Evolutionary conservation across 768 basidiomycete genomes (phyloP), one percentile per base, ranked within the genome.

Genomic region (Rhizopogon vinicolor): DNA sequence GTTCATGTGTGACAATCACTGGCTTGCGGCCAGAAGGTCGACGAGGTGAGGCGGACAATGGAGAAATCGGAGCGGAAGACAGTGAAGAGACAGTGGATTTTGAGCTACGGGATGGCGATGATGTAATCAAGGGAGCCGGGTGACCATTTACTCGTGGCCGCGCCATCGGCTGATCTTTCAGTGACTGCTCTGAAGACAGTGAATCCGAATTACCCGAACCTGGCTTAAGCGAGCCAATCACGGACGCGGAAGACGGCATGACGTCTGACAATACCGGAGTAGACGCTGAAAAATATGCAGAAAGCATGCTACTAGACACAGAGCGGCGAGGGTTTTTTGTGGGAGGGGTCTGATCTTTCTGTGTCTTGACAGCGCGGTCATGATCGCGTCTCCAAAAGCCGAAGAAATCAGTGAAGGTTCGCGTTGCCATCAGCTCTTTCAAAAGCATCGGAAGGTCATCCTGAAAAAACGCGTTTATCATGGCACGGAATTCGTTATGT

Each of bases 361-460:
- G 66, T 54, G n/a, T 42, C 63, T 79, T 83, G 57, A 75, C 74
- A 28, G 75, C 75, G 18, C 82, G 71, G 52, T 91, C 89, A 56
- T 80, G 68, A 66, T 93, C 91, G 40, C 84, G 72, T 57, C 85
- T 75, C 91, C 91, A 92, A 59, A 80, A 78, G 13, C 82, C 86
- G 63, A 93, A 93, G 69, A 92, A 93, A 65, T 91, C 86, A 3
- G 82, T 82, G 49, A 89, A 79, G 29, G 76, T 66, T 35, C 73
- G 75, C 28, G 78, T 79, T 16, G 73, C 72, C 40, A 87, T 77
- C 52, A 93, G 76, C 54, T 91, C 91, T 53, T 75, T 70, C 49
- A 92, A 68, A 44, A 92, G 75, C 0, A 77, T 75, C 14, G 91
- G 90, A 46, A 87, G 76, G 41, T 84, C 78, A 22, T 81, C 78